phyloP scores from a whole-genome alignment of 23 red algal species.

The Gracilaria caudata region DNA sequence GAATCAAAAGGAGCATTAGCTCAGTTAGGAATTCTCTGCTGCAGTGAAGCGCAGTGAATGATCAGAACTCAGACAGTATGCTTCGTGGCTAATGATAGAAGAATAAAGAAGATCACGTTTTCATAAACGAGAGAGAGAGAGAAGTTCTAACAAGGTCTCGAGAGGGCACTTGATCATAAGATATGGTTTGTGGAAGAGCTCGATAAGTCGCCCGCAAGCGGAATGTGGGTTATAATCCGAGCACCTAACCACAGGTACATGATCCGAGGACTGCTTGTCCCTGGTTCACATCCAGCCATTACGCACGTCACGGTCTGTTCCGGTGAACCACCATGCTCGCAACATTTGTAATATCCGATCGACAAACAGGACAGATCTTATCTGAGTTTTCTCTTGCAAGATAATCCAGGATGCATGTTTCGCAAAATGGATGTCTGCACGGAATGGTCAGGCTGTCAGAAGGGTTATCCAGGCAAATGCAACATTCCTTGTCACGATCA shows the following conservation, averaged over 20 bases:
- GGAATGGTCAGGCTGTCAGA: conserved; percentile 30
- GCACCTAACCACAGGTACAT: no score
- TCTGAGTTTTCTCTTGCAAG: conserved; percentile 29
- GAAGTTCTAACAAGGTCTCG: not conserved
- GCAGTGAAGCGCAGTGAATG: not conserved
- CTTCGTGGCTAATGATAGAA: not conserved
- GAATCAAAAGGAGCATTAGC: conserved; percentile 1
- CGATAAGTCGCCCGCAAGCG: no score
- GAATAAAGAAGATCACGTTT: not conserved
- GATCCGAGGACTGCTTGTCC: no score
- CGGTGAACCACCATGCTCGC: conserved; percentile 8
- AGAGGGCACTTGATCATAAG: no score
- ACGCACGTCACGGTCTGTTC: not conserved
- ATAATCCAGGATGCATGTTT: conserved; percentile 50
- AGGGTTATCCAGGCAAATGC: conserved; percentile 47
- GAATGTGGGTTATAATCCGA: no score
- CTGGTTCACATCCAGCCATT: no score
- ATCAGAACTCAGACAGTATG: not conserved
- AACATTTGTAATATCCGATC: conserved; percentile 26
- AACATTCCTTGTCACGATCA: conserved; percentile 40
- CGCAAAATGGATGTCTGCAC: conserved; percentile 41
- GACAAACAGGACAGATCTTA: conserved; percentile 49
- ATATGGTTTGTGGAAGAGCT: no score
- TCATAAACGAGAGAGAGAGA: no score
- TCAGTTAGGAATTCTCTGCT: conserved; percentile 5